Evolutionary conservation across 495 filamentous ascomycete genomes (phyloP).

Genomic region (Aspergillus sparsus): DNA sequence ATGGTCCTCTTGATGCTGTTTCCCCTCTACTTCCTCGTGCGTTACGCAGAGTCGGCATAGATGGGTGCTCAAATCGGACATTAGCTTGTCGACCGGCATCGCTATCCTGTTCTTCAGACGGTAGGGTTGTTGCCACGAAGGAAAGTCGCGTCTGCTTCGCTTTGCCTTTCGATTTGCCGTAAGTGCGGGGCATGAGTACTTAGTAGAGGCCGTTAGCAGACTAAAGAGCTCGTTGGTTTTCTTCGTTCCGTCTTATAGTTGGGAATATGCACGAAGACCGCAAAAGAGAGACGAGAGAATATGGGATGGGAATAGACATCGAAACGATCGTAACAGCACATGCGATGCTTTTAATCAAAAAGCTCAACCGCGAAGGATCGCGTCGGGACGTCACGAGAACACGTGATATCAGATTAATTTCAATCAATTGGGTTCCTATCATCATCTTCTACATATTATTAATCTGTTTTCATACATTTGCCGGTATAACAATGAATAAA

Average conservation of each 20-base stretch:
- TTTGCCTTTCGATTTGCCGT: constrained; percentile 43
- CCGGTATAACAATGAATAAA: neutral
- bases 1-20: neutral
- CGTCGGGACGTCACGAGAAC: constrained; percentile 26
- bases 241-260: no score
- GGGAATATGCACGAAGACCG: no score
- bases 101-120: constrained; percentile 18
- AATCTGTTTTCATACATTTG: neutral
- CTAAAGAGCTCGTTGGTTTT: neutral
- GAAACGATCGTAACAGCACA: no score
- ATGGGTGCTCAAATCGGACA: constrained; percentile 43
- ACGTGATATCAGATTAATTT: constrained; percentile 23
- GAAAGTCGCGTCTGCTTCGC: constrained; percentile 51
- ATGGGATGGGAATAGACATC: no score
- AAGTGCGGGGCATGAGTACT: constrained; percentile 41
- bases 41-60: constrained; percentile 30
- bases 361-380: constrained; percentile 23
- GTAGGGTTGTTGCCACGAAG: constrained; percentile 37
- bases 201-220: constrained; percentile 3
- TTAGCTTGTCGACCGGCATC: constrained; percentile 35
- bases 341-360: neutral
- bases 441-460: neutral
- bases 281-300: no score
- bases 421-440: neutral
- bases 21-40: constrained; percentile 1